These are phyloP conservation scores for Peronospora belbahrii DNA, from an alignment of 352 stramenopile genomes.

Conservation along the genomic window DNA sequence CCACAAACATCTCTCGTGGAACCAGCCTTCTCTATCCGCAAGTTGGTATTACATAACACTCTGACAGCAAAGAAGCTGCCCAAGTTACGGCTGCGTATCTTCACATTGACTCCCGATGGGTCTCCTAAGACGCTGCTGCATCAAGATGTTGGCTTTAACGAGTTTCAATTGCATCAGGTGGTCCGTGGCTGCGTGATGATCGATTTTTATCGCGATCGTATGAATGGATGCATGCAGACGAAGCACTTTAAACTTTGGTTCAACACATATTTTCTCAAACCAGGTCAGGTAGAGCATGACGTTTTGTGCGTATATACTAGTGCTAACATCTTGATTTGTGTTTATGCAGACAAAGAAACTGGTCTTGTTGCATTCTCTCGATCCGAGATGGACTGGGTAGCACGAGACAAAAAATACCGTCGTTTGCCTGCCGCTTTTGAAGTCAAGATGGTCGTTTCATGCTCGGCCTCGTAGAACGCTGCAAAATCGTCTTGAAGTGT, in stretches of 20 bases:
- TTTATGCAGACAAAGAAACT: conserved; percentile 26
- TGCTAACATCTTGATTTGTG: background rate
- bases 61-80: conserved; percentile 30
- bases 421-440: conserved; percentile 57
- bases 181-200: conserved; percentile 49
- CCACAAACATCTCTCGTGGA: conserved; percentile 15
- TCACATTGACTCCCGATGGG: conserved; percentile 19
- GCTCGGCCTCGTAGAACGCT: background rate
- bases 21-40: conserved; percentile 24
- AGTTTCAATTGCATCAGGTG: conserved; percentile 38
- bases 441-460: conserved; percentile 35
- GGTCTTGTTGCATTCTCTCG: conserved; percentile 32
- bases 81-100: conserved; percentile 45
- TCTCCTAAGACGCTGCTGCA: conserved; percentile 34
- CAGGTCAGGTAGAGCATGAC: conserved; percentile 14
- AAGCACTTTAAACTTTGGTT: conserved; percentile 78
- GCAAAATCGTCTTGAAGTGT: no score
- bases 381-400: conserved; percentile 59
- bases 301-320: background rate
- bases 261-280: conserved; percentile 46
- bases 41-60: conserved; percentile 36
- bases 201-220: conserved; percentile 43
- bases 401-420: conserved; percentile 52
- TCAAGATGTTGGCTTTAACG: conserved; percentile 40
- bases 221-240: conserved; percentile 31